Conservation (phyloP, 345 rosid genomes). For the Lagerstroemia speciosa region DNA sequence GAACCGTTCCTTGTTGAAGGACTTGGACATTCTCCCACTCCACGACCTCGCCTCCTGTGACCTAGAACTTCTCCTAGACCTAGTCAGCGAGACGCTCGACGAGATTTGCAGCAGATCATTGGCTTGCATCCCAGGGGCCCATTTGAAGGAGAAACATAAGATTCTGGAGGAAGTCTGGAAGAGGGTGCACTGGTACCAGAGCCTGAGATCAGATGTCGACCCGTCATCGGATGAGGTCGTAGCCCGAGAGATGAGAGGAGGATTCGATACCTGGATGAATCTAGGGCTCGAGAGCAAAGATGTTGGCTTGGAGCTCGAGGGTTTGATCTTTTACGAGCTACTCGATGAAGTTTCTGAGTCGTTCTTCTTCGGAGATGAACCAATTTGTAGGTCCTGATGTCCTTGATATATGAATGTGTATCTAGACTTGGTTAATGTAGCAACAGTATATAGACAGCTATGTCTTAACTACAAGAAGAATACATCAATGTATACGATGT, state of each 20-base stretch:
- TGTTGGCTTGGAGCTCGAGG: slow-evolving; percentile 64
- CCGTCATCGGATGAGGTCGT: slow-evolving; percentile 49
- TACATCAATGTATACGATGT: too few relatives aligned
- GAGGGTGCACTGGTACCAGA: slow-evolving; percentile 35
- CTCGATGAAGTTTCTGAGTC: slow-evolving; percentile 33
- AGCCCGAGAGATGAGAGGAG: slow-evolving; percentile 39
- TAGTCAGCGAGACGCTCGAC: slow-evolving; percentile 47
- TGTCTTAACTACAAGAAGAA: too few relatives aligned
- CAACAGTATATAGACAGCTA: too few relatives aligned
- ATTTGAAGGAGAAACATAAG: slow-evolving; percentile 29
- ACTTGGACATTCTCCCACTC: slow-evolving; percentile 22
- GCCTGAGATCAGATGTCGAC: slow-evolving; percentile 12
- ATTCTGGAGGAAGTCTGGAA: slow-evolving; percentile 63
- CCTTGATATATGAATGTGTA: too few relatives aligned
- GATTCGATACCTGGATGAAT: slow-evolving; percentile 53
- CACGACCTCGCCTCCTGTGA: slow-evolving; percentile 22
- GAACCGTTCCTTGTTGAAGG: slow-evolving; percentile 44
- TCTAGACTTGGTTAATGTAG: too few relatives aligned
- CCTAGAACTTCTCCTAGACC: slow-evolving; percentile 46
- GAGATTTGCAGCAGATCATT: slow-evolving; percentile 34
- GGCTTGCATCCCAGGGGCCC: slow-evolving; percentile 45
- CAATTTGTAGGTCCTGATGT: background rate
- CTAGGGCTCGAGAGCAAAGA: slow-evolving; percentile 41
- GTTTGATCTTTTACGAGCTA: slow-evolving; percentile 51
- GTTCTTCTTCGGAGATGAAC: background rate